Evolutionary conservation across 441 rosid species (phyloP), one percentile per base, ranked within the genome.

Genomic region (Eruca vesicaria): DNA sequence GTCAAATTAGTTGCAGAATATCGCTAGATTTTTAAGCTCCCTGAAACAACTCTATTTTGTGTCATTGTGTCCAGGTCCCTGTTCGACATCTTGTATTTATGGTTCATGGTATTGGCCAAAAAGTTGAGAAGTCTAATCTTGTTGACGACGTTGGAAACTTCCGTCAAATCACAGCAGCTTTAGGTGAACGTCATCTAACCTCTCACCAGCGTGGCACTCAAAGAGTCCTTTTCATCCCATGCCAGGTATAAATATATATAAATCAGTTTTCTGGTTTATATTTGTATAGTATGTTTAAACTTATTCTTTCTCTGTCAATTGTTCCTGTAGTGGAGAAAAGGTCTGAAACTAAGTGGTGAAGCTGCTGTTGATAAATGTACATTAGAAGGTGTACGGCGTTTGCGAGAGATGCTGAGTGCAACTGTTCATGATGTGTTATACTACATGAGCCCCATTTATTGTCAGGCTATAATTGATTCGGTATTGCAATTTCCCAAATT

Each of bases 91-190:
- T 96, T 61, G 99, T 96, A 52, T 96, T 96, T 78, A 96, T 96
- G 99, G 96, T 96, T 73, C 99, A 94, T 75, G 98, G 99, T 73
- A 94, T 96, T 70, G 99, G 99, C 69, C 99, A 96, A 83, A 87
- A 97, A 86, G 86, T 89, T 80, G 98, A 94, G 84, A 96, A 96
- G 76, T 96, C 99, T 63, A 96, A 92, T 80, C 87, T 96, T 88
- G 98, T 94, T 61, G 99, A 96, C 83, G 99, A 96, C 72, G 99
- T 96, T 70, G 85, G 86, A 68, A 87, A 89, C 72, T 94, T 90
- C 71, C 98, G 96, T 73, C 98, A 88, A 78, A 85, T 90, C 81
- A 90, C 99, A 5, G 87, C 89, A 50, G 78, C 76, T 82, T 94
- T 96, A 76, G 88, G 92, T 19, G 99, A 96, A 73, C 79, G 63